Evolutionary conservation across 2,329 filamentous ascomycete species (phyloP), one percentile per base, ranked within the genome.

Genomic region (Teratosphaeria nubilosa): DNA sequence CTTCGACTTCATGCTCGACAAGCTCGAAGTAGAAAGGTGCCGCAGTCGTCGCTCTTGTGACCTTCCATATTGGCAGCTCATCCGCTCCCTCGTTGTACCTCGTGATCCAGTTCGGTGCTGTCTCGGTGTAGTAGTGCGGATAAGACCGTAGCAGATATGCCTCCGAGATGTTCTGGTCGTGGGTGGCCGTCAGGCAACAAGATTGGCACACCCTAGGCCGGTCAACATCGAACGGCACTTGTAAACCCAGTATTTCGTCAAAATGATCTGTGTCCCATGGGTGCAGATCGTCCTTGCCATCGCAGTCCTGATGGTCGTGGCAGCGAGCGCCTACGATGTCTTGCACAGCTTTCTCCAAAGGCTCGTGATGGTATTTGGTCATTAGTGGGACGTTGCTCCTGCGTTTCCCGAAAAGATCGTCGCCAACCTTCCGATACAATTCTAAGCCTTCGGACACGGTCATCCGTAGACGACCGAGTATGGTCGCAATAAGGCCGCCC

Each of bases 11-110:
- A 5, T 75, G 74, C 57, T 74, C 71, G 10, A 80, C 70, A 70
- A 77, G 76, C 52, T 78, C 73, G 67, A 80, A 79, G 66, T 77
- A 79, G 64, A 79, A 79, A 0, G 79, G 78, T 0, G 79, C 79
- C 2, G 80, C 80, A 1, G 76, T 78, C 0, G 79, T 81, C 1
- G 79, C 80, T 7, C 78, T 68, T 0, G 77, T 79, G 0, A 80
- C 79, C 65, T 80, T 68, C 74, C 78, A 82, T 48, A 82, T 80
- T 1, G 74, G 72, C 16, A 79, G 67, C 50, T 69, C 68, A 58
- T 78, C 76, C 5, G 74, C 73, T 9, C 75, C 76, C 65, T 76
- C 73, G 61, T 80, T 80, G 69, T 79, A 79, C 1, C 70, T 69
- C 2, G 73, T 76, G 54, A 77, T 73, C 75, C 76, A 79, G 55